phyloP scores from a whole-genome alignment of 495 filamentous ascomycete genomes.

The Penicillium canariense region DNA sequence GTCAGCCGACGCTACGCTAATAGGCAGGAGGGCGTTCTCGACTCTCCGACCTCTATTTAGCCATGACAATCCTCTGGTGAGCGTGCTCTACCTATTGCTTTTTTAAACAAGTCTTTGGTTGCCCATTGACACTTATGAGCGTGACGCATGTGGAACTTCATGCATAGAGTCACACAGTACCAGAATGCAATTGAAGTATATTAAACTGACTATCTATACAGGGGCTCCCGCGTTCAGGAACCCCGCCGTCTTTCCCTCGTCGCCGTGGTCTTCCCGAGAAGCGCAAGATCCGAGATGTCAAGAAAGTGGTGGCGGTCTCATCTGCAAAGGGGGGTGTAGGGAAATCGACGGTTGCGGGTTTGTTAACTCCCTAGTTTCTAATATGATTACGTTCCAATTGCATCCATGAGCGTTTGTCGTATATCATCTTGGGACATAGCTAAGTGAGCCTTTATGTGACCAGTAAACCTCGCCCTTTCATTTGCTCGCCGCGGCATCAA shows the following conservation, averaged over 20 bases:
- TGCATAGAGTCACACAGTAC: not conserved
- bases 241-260: slow-evolving; percentile 67
- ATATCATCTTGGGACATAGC: not conserved
- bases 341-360: slow-evolving; percentile 89
- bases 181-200: not conserved
- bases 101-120: not conserved
- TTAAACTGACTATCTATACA: slow-evolving; percentile 30
- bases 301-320: slow-evolving; percentile 86
- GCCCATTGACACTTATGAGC: not conserved
- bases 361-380: slow-evolving; percentile 7
- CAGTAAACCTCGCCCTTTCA: slow-evolving; percentile 83
- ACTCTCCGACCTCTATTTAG: slow-evolving; percentile 53
- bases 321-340: slow-evolving; percentile 97
- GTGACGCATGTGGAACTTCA: not conserved
- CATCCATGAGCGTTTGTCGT: not conserved
- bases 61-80: slow-evolving; percentile 91
- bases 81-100: slow-evolving; percentile 7
- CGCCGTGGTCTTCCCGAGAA: slow-evolving; percentile 82
- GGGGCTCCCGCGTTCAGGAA: slow-evolving; percentile 80
- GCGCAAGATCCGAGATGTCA: slow-evolving; percentile 74
- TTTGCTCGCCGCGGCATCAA: slow-evolving; percentile 77
- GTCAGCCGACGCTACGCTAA: not conserved
- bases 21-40: slow-evolving; percentile 55
- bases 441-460: not conserved
- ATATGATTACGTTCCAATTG: not conserved